Percentiles rank a stretch among this genome's conserved stretches.
Conservation (phyloP, 2,329 filamentous ascomycete species). For the Fusarium drepaniforme region DNA sequence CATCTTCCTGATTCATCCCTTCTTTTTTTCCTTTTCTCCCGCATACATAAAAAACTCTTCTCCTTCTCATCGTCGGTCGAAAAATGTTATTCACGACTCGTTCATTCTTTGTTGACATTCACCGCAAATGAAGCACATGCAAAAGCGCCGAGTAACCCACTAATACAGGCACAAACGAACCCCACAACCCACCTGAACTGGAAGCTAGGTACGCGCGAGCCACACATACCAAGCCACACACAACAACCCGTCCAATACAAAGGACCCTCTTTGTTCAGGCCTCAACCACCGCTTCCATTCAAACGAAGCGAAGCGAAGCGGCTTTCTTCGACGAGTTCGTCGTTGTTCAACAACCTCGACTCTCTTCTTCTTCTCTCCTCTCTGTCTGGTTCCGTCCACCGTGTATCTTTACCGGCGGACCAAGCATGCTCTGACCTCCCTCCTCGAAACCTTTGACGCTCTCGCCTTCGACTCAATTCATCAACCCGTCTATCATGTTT, state of each 20-base stretch:
- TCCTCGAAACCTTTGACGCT: not conserved
- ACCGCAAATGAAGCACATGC: conserved; percentile 6
- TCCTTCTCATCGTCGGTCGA: too few relatives aligned
- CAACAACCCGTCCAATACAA: conserved; percentile 11
- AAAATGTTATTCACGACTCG: not conserved
- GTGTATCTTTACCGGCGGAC: not conserved
- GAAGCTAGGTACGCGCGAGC: conserved; percentile 25
- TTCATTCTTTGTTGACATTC: conserved; percentile 21
- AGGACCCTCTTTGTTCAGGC: conserved; percentile 34
- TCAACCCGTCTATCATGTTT: conserved; percentile 34
- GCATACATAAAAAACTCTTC: not conserved
- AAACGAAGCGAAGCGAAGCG: conserved; percentile 21
- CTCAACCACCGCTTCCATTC: conserved; percentile 30
- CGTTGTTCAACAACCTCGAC: conserved; percentile 13
- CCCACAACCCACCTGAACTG: conserved; percentile 25
- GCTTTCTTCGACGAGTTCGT: conserved; percentile 17
- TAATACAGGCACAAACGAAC: conserved; percentile 33
- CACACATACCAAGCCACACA: conserved; percentile 29
- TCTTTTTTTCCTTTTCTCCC: not conserved
- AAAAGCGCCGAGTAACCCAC: conserved; percentile 17
- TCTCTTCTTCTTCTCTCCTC: not conserved
- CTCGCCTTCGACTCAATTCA: conserved; percentile 2
- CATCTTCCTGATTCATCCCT: conserved; percentile 16
- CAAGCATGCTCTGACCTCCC: conserved; percentile 28
- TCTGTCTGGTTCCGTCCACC: not conserved